A percentile compares a stretch with the other conserved stretches of the same genome.
Conservation (phyloP, 1,284 basidiomycete genomes). For the Rhodotorula sp. region DNA sequence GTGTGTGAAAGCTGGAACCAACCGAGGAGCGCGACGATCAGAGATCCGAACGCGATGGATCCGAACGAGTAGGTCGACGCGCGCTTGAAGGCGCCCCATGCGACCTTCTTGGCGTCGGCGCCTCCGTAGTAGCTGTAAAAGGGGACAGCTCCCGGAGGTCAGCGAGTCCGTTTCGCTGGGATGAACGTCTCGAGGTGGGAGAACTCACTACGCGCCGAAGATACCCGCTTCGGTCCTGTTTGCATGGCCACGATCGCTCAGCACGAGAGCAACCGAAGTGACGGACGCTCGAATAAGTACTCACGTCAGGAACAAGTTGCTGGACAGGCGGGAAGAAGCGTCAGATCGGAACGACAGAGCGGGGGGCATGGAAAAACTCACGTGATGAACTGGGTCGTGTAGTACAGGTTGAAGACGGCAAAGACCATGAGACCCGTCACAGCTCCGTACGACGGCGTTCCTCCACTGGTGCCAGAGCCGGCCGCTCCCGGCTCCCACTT, state of each 20-base stretch:
- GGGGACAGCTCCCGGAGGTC: neutral
- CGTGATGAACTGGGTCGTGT: constrained; percentile 5
- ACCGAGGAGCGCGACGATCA: constrained; percentile 80
- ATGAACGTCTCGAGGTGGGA: neutral
- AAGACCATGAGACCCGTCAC: constrained; percentile 72
- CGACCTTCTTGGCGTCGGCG: constrained; percentile 12
- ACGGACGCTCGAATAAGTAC: too few relatives aligned
- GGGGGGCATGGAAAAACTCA: neutral
- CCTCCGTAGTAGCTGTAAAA: constrained; percentile 16
- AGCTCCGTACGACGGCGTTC: constrained; percentile 57
- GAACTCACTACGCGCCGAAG: constrained; percentile 30
- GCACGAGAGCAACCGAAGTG: neutral
- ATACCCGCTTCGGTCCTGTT: constrained; percentile 64
- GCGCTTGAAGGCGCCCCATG: constrained; percentile 62
- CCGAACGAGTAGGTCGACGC: constrained; percentile 82
- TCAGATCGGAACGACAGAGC: constrained; percentile 55
- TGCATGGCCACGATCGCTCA: neutral
- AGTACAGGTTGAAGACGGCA: constrained; percentile 71
- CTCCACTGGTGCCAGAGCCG: constrained; percentile 48
- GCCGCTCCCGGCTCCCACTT: constrained; percentile 24
- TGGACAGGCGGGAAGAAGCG: constrained; percentile 61
- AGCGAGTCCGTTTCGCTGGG: neutral
- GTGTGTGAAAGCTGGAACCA: neutral
- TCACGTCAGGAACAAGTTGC: constrained; percentile 67
- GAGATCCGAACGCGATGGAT: constrained; percentile 70